Percentiles rank a stretch among this genome's conserved stretches.
phyloP scores from a whole-genome alignment of 75 land plant species.

The Azolla pinnata region DNA sequence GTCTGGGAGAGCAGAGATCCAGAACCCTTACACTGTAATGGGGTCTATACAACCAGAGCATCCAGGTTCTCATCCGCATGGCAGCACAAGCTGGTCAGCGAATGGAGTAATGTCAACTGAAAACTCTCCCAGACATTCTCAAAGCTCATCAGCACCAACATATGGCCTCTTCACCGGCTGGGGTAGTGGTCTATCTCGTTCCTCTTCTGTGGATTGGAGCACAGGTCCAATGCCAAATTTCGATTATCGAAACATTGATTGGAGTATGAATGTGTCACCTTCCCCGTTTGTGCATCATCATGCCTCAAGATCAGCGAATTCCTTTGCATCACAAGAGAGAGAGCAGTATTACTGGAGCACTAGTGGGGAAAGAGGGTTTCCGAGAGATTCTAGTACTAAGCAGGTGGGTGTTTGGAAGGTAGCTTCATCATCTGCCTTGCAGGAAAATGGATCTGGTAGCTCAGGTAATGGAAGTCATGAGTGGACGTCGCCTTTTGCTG shows the following conservation, averaged over 20 bases:
- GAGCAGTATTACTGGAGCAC: constrained; percentile 10
- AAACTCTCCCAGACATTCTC: not conserved
- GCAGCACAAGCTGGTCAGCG: too few species aligned
- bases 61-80: too few species aligned
- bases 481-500: constrained; percentile 80
- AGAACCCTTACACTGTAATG: too few species aligned
- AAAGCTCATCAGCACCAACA: constrained; percentile 26
- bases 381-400: constrained; percentile 8
- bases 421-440: constrained; percentile 1
- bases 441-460: constrained; percentile 12
- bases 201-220: constrained; percentile 46
- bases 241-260: constrained; percentile 61
- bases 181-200: constrained; percentile 18
- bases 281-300: not conserved
- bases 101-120: too few species aligned
- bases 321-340: not conserved
- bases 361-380: constrained; percentile 5
- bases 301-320: constrained; percentile 1
- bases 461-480: constrained; percentile 22
- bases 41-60: too few species aligned
- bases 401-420: not conserved
- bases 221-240: constrained; percentile 29
- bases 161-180: constrained; percentile 51
- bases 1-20: too few species aligned
- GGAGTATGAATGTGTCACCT: constrained; percentile 42